Evolutionary conservation across 2,329 filamentous ascomycete species (phyloP).

Genomic region (Cercospora sojina): DNA sequence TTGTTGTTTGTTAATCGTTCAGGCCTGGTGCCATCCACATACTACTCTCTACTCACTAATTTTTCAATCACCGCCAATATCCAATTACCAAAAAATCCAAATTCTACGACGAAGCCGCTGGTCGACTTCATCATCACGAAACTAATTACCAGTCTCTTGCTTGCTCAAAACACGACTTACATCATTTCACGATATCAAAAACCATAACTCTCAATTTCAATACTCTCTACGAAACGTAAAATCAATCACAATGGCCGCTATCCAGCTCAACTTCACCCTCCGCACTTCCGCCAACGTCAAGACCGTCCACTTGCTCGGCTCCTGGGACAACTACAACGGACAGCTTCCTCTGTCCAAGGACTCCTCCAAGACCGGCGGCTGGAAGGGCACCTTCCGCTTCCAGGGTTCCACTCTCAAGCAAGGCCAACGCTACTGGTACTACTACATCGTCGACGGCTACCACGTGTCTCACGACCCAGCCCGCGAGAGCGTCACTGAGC

Average conservation of each 20-base stretch:
- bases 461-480: conserved; percentile 95
- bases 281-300: conserved; percentile 95
- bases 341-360: conserved; percentile 95
- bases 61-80: conserved; percentile 30
- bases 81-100: conserved; percentile 23
- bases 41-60: conserved; percentile 28
- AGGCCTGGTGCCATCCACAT: conserved; percentile 48
- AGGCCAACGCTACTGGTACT: conserved; percentile 98
- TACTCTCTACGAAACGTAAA: conserved; percentile 9
- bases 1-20: conserved; percentile 43
- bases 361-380: conserved; percentile 76
- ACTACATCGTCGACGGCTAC: conserved; percentile 99
- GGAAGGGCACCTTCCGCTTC: conserved; percentile 97
- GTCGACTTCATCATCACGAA: conserved; percentile 35
- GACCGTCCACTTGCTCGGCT: conserved; percentile 94
- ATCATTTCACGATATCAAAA: conserved; percentile 25
- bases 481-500: conserved; percentile 84
- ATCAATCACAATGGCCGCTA: conserved; percentile 66
- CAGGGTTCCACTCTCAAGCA: conserved; percentile 80
- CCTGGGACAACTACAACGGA: conserved; percentile 95
- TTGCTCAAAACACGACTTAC: conserved; percentile 46
- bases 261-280: conserved; percentile 93
- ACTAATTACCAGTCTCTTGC: conserved; percentile 49
- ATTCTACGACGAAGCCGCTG: conserved; percentile 37
- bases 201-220: conserved; percentile 21